Base-by-base conservation (phyloP, 2,329 filamentous ascomycete genomes). In the Bipolaris cookei region DNA sequence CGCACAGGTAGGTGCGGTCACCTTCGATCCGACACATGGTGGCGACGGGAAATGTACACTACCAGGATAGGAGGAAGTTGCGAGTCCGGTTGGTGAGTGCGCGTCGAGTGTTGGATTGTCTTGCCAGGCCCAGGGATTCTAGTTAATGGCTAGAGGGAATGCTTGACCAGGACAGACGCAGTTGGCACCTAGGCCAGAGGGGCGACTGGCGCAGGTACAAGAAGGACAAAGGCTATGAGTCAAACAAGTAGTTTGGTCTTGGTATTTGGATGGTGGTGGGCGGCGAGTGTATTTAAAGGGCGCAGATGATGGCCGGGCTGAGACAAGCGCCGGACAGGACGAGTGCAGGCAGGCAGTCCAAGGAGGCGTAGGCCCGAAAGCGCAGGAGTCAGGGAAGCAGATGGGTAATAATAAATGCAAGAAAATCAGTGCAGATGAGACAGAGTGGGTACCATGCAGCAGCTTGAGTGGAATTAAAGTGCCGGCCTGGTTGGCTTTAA, bases 11-110 rank as follows among this genome's bases (percentile, higher is more conserved):
- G 58, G 47, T 56, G 55, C n/a, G 20, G n/a, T 63, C 66, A 51
- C 73, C 68, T 34, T 75, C 69, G 30, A 75, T 58, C 37, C 68
- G 63, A 52, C 73, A 76, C 73, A 76, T 76, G 21, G 56, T 62
- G 57, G 44, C 44, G 47, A 48, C 42, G 42, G 52, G 14, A 25
- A 25, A 7, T 35, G 41, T 51, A 21, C 0, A 18, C 30, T 21
- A 18, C 20, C 20, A 37, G 21, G n/a, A 23, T 30, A 30, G 10
- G 28, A 30, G 10, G 4, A 10, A 30, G 28, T 30, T 10, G 28
- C 28, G 13, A 30, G 28, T 30, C 28, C 7, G 45, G 21, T 13
- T 37, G 20, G 13, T 20, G 25, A 45, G 7, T 42, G 21, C 6
- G 25, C 18, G 42, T 28, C 25, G 21, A 25, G 25, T 37, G 44